Evolutionary conservation across 148 eudicot species (phyloP).

Genomic region (Talinum fruticosum): DNA sequence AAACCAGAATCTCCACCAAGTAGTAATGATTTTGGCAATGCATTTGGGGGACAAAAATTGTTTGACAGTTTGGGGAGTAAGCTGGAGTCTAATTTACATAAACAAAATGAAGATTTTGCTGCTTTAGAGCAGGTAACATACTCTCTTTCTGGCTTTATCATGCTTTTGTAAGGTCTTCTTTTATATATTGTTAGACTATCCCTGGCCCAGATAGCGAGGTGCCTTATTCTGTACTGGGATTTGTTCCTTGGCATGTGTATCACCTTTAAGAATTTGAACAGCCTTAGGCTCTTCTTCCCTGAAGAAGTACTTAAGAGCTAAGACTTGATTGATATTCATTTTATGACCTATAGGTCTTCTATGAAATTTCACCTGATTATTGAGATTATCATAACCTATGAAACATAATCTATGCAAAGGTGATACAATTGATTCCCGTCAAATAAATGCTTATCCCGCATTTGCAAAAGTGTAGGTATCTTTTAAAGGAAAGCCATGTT

Average conservation of each 20-base stretch:
- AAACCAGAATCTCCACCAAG: constrained; percentile 19
- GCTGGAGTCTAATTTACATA: constrained; percentile 41
- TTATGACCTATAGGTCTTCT: background rate
- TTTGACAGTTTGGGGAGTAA: constrained; percentile 38
- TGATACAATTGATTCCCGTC: background rate
- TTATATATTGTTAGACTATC: background rate
- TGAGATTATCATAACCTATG: background rate
- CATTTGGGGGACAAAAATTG: constrained; percentile 25
- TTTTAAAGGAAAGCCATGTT: background rate
- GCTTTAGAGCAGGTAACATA: constrained; percentile 88
- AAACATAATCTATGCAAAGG: background rate
- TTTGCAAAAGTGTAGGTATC: background rate
- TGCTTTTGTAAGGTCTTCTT: background rate
- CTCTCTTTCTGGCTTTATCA: background rate
- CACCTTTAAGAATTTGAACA: background rate
- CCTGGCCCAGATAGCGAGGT: background rate
- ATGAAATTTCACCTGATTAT: background rate
- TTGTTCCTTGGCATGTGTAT: background rate
- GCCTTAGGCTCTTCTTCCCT: background rate
- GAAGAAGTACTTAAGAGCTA: background rate
- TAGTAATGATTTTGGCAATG: constrained; percentile 33
- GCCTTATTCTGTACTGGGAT: background rate
- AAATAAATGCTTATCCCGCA: background rate
- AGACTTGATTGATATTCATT: background rate
- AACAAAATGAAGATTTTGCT: constrained; percentile 86